These are phyloP conservation scores for Metschnikowia shivogae DNA, from an alignment of 805 yeast genomes.

Conservation along the genomic window DNA sequence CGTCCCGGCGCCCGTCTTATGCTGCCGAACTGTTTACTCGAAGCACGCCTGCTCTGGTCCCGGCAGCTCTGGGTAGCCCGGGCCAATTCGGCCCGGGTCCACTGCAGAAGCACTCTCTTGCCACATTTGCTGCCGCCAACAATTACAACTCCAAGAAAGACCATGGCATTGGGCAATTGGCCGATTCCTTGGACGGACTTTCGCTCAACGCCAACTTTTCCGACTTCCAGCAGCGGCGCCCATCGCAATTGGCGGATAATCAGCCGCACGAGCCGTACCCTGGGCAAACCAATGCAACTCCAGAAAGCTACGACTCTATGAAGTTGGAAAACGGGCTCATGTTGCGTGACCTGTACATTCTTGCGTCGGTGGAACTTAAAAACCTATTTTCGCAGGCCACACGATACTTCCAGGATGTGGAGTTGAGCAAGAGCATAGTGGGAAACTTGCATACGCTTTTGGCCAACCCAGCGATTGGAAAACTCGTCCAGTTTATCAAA, in stretches of 20 bases:
- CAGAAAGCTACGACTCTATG: conserved; percentile 14
- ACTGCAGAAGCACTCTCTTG: conserved; percentile 16
- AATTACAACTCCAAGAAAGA: conserved; percentile 18
- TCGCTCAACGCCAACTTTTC: conserved; percentile 31
- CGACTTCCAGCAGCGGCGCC: conserved; percentile 41
- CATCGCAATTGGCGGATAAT: conserved; percentile 36
- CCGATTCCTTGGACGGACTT: conserved; percentile 27
- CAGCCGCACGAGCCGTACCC: not conserved
- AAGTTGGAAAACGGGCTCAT: conserved; percentile 62
- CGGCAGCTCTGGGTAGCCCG: not conserved
- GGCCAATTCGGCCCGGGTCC: not conserved
- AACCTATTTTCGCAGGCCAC: conserved; percentile 44
- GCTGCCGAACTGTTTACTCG: conserved; percentile 62
- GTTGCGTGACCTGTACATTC: conserved; percentile 50
- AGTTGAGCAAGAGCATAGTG: conserved; percentile 26
- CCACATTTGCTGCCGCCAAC: conserved; percentile 29
- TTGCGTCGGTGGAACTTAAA: conserved; percentile 57
- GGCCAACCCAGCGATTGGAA: conserved; percentile 24
- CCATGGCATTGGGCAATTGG: conserved; percentile 21
- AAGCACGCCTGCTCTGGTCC: conserved; percentile 4
- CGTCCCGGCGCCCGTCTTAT: conserved; percentile 69
- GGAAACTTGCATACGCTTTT: conserved; percentile 25
- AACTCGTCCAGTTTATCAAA: conserved; percentile 35
- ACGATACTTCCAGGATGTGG: conserved; percentile 47
- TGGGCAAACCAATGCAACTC: not conserved